Base-by-base conservation (phyloP, 768 basidiomycete genomes). In the Leccinum disarticulatum region DNA sequence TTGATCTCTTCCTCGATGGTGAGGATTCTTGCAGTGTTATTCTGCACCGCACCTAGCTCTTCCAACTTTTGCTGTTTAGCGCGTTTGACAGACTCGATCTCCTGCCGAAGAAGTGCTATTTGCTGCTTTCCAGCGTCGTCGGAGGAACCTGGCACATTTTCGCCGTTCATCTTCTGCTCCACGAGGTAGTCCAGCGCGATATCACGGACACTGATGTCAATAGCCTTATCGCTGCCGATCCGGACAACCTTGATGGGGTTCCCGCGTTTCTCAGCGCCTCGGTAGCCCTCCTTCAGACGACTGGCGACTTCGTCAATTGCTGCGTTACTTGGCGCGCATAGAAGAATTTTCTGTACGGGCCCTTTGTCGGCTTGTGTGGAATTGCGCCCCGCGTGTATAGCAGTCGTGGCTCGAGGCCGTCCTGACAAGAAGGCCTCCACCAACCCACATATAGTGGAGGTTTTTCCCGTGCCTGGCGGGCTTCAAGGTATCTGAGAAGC, bases 391-490 rank as follows among this genome's bases (percentile, higher is more conserved):
- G 78, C 78, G 11, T 83, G 75, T 53, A 87, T 80, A 25, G 80
- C 66, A 10, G 83, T 79, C 27, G 81, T 75, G 1, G 83, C 70
- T 35, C 72, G 74, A 11, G 76, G 72, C 7, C 90, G 87, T 41
- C 78, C 80, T 3, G 88, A 83, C 41, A 97, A 71, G 69, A 90
- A 93, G 4, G 87, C 84, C 46, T 91, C 87, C 6, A 97, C 90
- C n/a, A 99, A 80, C 22, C 93, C 94, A 65, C 93, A 93, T 62
- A 99, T 98, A 1, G 97, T 99, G 22, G 93, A 96, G 9, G 97
- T 99, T 77, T 99, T 99, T 13, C 97, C 97, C 0, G 97, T 99
- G 56, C 97, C 97, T 1, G 97, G 97, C 36, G 97, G 97, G 25
- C 96, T 72, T 95, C 63, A 53, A 19, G n/a, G 46, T 28, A 54